These are phyloP conservation scores for Penicillium sp. DNA, from an alignment of 2,329 filamentous ascomycete species.

Conservation along the genomic window DNA sequence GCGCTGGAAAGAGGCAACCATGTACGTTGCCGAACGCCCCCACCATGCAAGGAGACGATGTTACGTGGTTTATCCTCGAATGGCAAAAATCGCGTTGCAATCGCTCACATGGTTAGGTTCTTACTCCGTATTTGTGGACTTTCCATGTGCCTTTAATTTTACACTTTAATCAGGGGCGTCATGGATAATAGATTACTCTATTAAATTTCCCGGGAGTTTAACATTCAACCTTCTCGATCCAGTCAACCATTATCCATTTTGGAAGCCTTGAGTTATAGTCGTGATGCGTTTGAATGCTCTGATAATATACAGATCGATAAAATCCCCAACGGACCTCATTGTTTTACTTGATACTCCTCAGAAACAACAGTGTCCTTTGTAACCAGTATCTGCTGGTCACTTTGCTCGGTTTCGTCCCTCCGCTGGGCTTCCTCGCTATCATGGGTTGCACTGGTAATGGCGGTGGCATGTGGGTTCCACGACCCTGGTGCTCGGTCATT, in stretches of 20 bases:
- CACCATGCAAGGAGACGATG: not conserved
- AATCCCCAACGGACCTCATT: no score
- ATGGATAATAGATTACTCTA: no score
- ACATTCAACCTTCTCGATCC: no score
- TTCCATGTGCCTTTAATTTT: no score
- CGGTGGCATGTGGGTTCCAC: conserved; percentile 1
- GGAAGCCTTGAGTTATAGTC: no score
- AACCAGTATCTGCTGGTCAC: conserved; percentile 1
- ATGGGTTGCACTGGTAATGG: conserved; percentile 1
- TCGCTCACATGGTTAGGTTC: not conserved
- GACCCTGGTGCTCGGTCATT: not conserved
- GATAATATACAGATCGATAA: no score
- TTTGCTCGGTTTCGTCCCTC: not conserved
- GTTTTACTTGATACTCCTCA: not conserved
- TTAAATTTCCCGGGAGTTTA: no score
- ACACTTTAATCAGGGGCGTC: no score
- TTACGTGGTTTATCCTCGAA: not conserved
- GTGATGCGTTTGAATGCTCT: no score
- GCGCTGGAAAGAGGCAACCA: not conserved
- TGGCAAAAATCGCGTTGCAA: not conserved
- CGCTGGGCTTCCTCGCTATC: not conserved
- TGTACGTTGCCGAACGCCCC: not conserved
- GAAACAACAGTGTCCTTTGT: conserved; percentile 5
- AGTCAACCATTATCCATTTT: no score
- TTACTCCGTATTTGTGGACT: not conserved